Conservation (phyloP, 441 rosid genomes). For the Metrosideros polymorpha region DNA sequence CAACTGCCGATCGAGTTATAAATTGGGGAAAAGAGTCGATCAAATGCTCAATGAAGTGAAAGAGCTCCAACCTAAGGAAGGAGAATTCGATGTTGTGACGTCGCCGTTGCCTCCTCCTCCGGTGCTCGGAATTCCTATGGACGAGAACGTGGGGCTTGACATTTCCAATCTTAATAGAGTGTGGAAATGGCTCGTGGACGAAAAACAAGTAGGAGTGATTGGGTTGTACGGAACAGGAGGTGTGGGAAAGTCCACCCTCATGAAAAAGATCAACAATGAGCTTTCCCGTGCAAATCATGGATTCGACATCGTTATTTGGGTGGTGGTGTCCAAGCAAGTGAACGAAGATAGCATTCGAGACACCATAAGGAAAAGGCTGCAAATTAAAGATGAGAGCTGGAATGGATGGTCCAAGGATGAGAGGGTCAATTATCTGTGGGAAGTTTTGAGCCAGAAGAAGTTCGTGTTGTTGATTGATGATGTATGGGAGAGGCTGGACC, state of each 20-base stretch:
- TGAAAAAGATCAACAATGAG: background rate
- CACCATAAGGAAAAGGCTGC: background rate
- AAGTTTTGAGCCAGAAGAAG: background rate
- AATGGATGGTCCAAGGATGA: fast-evolving
- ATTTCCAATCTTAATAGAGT: background rate
- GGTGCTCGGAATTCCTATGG: background rate
- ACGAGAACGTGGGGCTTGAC: background rate
- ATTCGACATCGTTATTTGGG: background rate
- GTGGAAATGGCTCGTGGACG: background rate
- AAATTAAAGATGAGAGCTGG: fast-evolving
- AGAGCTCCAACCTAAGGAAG: background rate
- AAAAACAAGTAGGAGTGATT: background rate
- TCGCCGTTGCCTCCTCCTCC: background rate
- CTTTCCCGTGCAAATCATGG: fast-evolving
- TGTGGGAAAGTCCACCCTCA: background rate
- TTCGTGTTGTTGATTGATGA: conserved; percentile 5
- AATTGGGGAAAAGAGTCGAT: background rate
- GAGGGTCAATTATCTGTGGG: fast-evolving
- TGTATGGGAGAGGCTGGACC: background rate
- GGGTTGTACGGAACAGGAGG: background rate
- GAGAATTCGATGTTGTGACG: background rate
- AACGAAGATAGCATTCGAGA: background rate
- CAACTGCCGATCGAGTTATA: conserved; percentile 1
- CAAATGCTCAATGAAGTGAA: background rate
- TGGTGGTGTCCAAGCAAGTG: background rate